These are phyloP conservation scores for Graphilbum sp. DNA, from an alignment of 2,329 filamentous ascomycete species.

Conservation along the genomic window DNA sequence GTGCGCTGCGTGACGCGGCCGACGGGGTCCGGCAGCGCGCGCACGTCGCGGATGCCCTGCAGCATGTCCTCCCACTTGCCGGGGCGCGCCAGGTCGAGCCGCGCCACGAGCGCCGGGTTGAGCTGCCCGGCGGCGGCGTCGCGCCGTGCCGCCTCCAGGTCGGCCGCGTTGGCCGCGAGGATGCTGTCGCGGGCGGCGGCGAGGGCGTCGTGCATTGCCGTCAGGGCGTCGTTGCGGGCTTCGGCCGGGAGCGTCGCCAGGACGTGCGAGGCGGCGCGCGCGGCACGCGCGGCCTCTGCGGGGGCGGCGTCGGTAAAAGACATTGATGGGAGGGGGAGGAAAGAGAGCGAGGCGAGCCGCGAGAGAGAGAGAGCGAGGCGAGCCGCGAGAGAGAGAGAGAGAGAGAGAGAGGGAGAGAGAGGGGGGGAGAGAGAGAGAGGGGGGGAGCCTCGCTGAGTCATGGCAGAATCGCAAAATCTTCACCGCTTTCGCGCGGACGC, in stretches of 20 bases:
- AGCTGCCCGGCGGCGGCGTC: conserved; percentile 62
- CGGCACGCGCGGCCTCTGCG: conserved; percentile 57
- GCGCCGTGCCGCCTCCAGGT: conserved; percentile 52
- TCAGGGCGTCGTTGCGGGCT: conserved; percentile 72
- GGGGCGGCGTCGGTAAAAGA: conserved; percentile 79
- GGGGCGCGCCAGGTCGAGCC: conserved; percentile 68
- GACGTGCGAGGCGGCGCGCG: conserved; percentile 65
- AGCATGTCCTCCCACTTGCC: conserved; percentile 98
- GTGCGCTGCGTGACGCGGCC: conserved; percentile 74
- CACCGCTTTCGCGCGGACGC: no score
- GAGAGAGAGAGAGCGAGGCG: background rate
- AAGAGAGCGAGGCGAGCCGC: background rate
- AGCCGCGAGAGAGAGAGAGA: background rate
- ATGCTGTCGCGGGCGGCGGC: conserved; percentile 54
- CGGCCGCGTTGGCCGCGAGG: conserved; percentile 69
- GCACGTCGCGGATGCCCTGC: conserved; percentile 81
- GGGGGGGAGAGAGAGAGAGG: background rate
- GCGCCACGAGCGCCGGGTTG: conserved; percentile 69
- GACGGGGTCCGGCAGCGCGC: conserved; percentile 77
- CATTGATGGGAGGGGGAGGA: conserved; percentile 35
- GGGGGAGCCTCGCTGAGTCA: no score
- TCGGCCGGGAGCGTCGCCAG: conserved; percentile 63
- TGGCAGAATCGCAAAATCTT: no score
- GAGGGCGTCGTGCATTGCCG: conserved; percentile 67
- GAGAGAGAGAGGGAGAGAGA: background rate